These are phyloP conservation scores for Fusarium denticulatum DNA, from an alignment of 2,329 filamentous ascomycete species.

Conservation along the genomic window DNA sequence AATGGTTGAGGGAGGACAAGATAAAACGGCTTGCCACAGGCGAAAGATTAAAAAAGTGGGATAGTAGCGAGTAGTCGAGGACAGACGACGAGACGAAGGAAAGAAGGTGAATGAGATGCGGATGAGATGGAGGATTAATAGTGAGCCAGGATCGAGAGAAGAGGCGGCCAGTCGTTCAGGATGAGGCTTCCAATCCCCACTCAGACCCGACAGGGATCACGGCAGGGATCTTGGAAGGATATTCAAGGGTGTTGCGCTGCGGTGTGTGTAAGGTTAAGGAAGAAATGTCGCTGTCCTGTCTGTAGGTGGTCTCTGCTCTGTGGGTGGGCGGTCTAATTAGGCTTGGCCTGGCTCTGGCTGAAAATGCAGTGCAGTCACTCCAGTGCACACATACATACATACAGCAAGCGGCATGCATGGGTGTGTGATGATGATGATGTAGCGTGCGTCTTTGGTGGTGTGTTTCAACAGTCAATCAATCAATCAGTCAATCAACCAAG, in stretches of 20 bases:
- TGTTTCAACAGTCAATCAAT: conserved; percentile 24
- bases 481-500: background rate
- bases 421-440: conserved; percentile 35
- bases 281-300: conserved; percentile 1
- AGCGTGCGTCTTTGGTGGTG: conserved; percentile 30
- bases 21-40: conserved; percentile 22
- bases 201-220: conserved; percentile 14
- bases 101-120: conserved; percentile 32
- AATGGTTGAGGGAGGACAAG: conserved; percentile 10
- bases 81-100: conserved; percentile 40
- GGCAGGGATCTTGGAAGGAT: conserved; percentile 30
- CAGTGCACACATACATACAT: background rate
- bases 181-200: conserved; percentile 45
- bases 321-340: conserved; percentile 36
- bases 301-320: conserved; percentile 1
- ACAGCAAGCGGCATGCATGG: background rate
- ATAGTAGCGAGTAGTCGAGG: conserved; percentile 32
- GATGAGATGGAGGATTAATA: conserved; percentile 44
- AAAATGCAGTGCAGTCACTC: conserved; percentile 23
- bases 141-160: conserved; percentile 41
- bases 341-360: conserved; percentile 28
- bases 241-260: conserved; percentile 33
- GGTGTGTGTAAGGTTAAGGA: conserved; percentile 26
- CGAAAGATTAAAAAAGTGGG: conserved; percentile 35
- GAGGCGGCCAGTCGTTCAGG: conserved; percentile 42